Evolutionary conservation across 306 rosid species (phyloP).

Genomic region (Prunus dulcis): DNA sequence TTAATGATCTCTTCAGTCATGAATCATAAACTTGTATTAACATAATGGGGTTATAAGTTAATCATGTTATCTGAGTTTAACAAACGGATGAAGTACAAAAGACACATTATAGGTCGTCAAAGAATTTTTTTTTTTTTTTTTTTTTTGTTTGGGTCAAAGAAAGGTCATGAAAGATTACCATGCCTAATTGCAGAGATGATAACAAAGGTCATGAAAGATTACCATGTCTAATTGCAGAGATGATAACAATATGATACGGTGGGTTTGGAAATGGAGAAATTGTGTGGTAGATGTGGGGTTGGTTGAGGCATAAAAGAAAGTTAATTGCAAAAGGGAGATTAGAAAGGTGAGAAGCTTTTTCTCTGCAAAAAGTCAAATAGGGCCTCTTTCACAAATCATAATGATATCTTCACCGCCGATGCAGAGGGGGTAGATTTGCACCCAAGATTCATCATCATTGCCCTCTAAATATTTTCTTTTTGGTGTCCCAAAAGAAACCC

Average conservation of each 20-base stretch:
- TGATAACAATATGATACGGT: constrained; percentile 57
- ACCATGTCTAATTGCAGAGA: constrained; percentile 40
- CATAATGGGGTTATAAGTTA: constrained; percentile 24
- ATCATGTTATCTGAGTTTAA: constrained; percentile 42
- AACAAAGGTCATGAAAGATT: constrained; percentile 20
- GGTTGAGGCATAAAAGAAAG: constrained; percentile 40
- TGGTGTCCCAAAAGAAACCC: constrained; percentile 39
- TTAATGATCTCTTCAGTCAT: background rate
- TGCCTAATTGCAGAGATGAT: constrained; percentile 50
- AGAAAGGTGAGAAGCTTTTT: constrained; percentile 73
- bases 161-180: constrained; percentile 19
- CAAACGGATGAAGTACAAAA: constrained; percentile 41
- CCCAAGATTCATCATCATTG: constrained; percentile 90
- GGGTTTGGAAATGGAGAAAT: constrained; percentile 69
- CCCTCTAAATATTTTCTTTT: constrained; percentile 45
- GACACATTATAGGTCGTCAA: constrained; percentile 32
- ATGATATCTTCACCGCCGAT: constrained; percentile 67
- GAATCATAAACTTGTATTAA: constrained; percentile 14
- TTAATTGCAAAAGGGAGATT: constrained; percentile 42
- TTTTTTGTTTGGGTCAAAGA: background rate
- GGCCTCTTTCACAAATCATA: constrained; percentile 56
- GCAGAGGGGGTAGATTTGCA: constrained; percentile 61
- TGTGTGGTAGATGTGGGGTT: constrained; percentile 59
- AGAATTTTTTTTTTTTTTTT: background rate
- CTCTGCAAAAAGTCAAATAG: constrained; percentile 64